Percentiles rank a stretch among this genome's conserved stretches.
These are phyloP conservation scores for Magnusiomyces tetraspermus DNA, from an alignment of 1,139 yeast species.

Conservation along the genomic window DNA sequence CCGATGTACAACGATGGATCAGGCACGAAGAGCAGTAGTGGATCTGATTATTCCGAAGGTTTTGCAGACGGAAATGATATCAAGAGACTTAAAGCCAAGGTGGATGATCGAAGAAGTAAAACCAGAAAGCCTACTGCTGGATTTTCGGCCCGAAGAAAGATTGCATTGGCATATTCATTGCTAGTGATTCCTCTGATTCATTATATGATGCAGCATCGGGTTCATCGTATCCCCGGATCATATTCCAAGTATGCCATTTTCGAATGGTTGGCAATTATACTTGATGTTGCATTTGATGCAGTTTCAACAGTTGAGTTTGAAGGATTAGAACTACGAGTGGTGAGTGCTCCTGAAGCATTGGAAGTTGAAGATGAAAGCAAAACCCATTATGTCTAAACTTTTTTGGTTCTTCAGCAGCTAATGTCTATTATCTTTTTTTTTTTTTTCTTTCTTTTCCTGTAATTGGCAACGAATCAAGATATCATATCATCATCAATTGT, in stretches of 20 bases:
- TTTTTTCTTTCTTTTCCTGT: too few relatives aligned
- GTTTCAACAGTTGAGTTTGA: slow-evolving; percentile 11
- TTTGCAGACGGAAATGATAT: neutral
- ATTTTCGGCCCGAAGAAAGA: slow-evolving; percentile 32
- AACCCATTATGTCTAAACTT: neutral
- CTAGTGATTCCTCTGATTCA: slow-evolving; percentile 62
- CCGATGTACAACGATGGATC: neutral
- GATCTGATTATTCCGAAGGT: too few relatives aligned
- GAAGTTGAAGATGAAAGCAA: neutral
- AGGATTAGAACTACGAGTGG: slow-evolving; percentile 9
- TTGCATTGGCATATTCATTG: slow-evolving; percentile 46
- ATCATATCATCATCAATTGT: too few relatives aligned
- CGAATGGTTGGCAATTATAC: slow-evolving; percentile 65
- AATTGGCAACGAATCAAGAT: neutral
- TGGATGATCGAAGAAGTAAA: too few relatives aligned
- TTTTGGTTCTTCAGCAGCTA: too few relatives aligned
- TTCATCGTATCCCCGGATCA: slow-evolving; percentile 65
- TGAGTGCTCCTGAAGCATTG: neutral
- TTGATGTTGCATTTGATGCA: slow-evolving; percentile 62
- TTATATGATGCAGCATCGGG: slow-evolving; percentile 72
- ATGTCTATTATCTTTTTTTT: too few relatives aligned
- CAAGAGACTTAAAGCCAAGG: neutral
- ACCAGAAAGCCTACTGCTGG: neutral
- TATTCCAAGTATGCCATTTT: slow-evolving; percentile 72
- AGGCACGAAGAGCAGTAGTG: neutral